phyloP scores from a whole-genome alignment of 129 eudicot species.

The Centrapalus pauciflorus region DNA sequence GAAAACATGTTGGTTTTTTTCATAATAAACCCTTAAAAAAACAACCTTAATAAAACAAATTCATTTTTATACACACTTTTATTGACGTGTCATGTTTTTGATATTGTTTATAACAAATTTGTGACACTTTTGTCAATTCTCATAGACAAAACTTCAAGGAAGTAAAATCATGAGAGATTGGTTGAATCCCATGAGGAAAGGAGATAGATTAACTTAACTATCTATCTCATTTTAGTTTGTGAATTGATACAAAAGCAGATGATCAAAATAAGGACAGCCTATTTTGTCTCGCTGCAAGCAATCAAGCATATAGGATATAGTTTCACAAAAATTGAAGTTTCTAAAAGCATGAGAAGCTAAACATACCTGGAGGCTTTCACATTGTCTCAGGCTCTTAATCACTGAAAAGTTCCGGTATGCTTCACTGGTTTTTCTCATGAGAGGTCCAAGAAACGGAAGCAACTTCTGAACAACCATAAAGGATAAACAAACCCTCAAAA shows the following conservation, averaged over 20 bases:
- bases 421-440: constrained; percentile 78
- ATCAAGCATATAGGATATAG: not conserved
- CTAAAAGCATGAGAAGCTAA: constrained; percentile 8
- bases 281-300: too few relatives aligned
- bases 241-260: not conserved
- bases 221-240: not conserved
- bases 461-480: constrained; percentile 54
- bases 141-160: too few relatives aligned
- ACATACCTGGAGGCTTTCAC: constrained; percentile 85
- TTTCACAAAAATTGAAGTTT: not conserved
- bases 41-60: too few relatives aligned
- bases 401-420: constrained; percentile 73
- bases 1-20: too few relatives aligned
- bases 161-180: too few relatives aligned
- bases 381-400: constrained; percentile 77
- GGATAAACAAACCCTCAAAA: not conserved
- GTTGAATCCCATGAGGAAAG: too few relatives aligned
- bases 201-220: too few relatives aligned
- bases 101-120: too few relatives aligned
- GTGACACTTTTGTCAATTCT: too few relatives aligned
- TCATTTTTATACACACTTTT: too few relatives aligned
- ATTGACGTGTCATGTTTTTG: too few relatives aligned
- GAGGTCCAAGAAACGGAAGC: constrained; percentile 96
- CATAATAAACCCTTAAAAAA: too few relatives aligned
- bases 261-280: not conserved